A percentile compares a stretch with the other conserved stretches of the same genome.
Conservation (phyloP, 805 yeast genomes). For the Candida rishiriensis region DNA sequence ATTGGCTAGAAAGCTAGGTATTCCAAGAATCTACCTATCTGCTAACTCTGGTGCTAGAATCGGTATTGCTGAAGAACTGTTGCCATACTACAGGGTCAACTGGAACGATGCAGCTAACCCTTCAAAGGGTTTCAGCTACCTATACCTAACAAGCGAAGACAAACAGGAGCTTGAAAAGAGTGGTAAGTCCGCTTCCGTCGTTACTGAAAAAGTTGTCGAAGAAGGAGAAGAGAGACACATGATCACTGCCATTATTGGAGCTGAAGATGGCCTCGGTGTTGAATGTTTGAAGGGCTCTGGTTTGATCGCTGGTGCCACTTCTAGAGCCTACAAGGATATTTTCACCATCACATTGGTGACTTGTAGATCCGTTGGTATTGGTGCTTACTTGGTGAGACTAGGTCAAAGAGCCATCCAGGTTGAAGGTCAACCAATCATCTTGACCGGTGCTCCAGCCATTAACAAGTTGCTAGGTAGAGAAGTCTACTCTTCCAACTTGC, state of each 20-base stretch:
- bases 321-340: conserved; percentile 95
- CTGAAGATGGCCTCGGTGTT: conserved; percentile 96
- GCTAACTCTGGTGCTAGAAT: conserved; percentile 99
- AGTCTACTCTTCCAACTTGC: conserved; percentile 94
- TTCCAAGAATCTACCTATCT: conserved; percentile 92
- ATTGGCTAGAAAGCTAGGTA: conserved; percentile 82
- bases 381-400: conserved; percentile 95
- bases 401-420: conserved; percentile 99
- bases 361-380: conserved; percentile 99
- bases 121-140: conserved; percentile 83
- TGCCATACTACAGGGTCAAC: conserved; percentile 84
- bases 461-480: conserved; percentile 95
- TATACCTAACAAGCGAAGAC: conserved; percentile 74
- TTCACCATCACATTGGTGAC: conserved; percentile 97
- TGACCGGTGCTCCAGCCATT: conserved; percentile 99
- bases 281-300: conserved; percentile 98
- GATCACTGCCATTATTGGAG: conserved; percentile 84
- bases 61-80: conserved; percentile 94
- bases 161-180: conserved; percentile 49
- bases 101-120: conserved; percentile 82
- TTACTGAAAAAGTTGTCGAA: conserved; percentile 77
- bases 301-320: conserved; percentile 97
- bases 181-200: conserved; percentile 58
- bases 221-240: conserved; percentile 78
- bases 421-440: conserved; percentile 97